Evolutionary conservation across 2,329 filamentous ascomycete genomes (phyloP).

Genomic region (Rutstroemia sp.): DNA sequence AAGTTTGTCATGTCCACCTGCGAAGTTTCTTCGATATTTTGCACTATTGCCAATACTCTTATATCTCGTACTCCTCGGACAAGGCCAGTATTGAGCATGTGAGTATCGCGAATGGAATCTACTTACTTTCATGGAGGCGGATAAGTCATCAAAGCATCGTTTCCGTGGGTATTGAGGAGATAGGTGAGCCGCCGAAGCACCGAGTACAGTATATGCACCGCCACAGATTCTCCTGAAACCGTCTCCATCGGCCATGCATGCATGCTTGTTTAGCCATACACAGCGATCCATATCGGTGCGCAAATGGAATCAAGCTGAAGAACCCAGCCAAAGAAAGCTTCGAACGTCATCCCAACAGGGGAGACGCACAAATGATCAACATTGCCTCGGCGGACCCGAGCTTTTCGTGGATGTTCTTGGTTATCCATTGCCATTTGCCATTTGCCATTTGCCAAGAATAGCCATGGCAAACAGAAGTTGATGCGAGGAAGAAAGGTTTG

Average conservation of each 20-base stretch:
- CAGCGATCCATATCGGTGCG: not conserved
- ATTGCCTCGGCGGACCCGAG: not conserved
- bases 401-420: no score
- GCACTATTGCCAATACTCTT: not conserved
- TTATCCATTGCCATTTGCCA: no score
- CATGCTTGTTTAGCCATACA: not conserved
- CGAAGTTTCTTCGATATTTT: no score
- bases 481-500: no score
- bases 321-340: not conserved
- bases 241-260: no score
- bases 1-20: no score
- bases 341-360: not conserved
- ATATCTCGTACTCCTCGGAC: not conserved
- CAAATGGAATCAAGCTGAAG: constrained; percentile 4
- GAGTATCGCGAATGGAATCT: no score
- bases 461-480: no score
- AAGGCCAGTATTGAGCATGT: not conserved
- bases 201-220: not conserved
- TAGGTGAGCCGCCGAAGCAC: not conserved
- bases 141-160: no score
- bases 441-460: no score
- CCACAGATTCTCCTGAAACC: not conserved
- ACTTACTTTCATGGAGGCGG: no score
- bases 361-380: not conserved
- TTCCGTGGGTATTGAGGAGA: not conserved